Percentiles rank a stretch among this genome's conserved stretches.
Evolutionary conservation across 1,139 yeast species (phyloP).

Genomic region (Neolecta irregularis): DNA sequence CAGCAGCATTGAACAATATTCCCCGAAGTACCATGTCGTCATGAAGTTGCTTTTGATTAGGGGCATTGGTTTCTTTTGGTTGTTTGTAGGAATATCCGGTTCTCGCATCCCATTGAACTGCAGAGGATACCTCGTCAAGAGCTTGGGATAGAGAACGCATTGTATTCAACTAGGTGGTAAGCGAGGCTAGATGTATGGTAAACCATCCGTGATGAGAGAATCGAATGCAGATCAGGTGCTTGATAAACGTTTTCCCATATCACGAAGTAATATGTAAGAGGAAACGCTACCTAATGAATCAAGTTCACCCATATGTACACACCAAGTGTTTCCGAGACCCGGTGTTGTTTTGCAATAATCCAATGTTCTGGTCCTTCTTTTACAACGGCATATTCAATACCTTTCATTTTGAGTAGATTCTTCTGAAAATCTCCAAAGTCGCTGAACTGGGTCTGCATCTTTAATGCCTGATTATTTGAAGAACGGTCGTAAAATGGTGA

Average conservation of each 20-base stretch:
- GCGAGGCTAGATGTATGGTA: constrained; percentile 22
- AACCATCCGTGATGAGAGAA: constrained; percentile 38
- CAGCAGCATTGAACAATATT: too few species aligned
- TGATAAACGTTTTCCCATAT: constrained; percentile 87
- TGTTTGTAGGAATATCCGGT: not conserved
- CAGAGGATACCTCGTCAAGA: not conserved
- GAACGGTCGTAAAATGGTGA: constrained; percentile 92
- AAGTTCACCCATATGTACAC: not conserved
- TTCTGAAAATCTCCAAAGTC: constrained; percentile 34
- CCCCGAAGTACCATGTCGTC: too few species aligned
- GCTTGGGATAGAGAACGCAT: constrained; percentile 1
- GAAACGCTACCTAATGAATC: constrained; percentile 22
- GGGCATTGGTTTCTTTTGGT: not conserved
- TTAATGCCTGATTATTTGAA: constrained; percentile 82
- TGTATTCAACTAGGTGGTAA: not conserved
- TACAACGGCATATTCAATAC: constrained; percentile 68
- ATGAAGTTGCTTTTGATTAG: too few species aligned
- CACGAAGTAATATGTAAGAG: constrained; percentile 63
- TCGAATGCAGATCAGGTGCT: constrained; percentile 53
- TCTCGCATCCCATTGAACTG: not conserved
- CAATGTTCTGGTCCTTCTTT: constrained; percentile 74
- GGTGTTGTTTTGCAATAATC: constrained; percentile 69
- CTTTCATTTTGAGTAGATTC: constrained; percentile 63
- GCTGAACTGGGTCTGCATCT: constrained; percentile 88
- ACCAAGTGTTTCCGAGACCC: constrained; percentile 37